Evolutionary conservation across 352 stramenopile species (phyloP), one percentile per base, ranked within the genome.

Genomic region (Globisporangium apiculatum): DNA sequence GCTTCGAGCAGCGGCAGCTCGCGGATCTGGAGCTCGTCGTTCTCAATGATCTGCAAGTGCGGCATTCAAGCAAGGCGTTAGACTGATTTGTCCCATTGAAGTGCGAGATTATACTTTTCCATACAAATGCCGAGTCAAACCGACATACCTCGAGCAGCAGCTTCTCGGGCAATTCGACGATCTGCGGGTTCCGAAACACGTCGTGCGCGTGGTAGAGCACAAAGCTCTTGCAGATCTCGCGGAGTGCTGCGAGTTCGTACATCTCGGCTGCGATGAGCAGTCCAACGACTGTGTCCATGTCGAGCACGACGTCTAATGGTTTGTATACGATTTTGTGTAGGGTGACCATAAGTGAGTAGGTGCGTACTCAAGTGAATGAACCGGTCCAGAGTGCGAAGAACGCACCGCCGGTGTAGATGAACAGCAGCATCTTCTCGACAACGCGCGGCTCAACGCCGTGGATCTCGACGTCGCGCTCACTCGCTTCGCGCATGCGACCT

Each of bases 11-110:
- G 64, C 17, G 78, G 69, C 17, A 89, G 65, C 53, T 95, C 83
- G 45, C 83, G 83, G 47, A 95, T 91, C 65, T 94, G 85, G 36
- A 93, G 60, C n/a, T 95, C 76, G 56, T 95, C 79, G 51, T 89
- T 65, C 45, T 86, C 75, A 37, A 93, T 77, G 37, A 94, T 71
- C 72, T 85, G 42, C 7, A 31, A 31, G 24, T 31, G 24, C 24
- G 24, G 0, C 24, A 31, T 31, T 3, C 24, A 31, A 31, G 24
- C 24, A 31, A 31, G 24, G 24, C 24, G 24, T 31, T 31, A 31
- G 24, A 31, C 24, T 31, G 24, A 1, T 31, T 31, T 31, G 24
- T 31, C 24, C 24, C 24, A 2, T 31, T 31, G 24, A 3, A 1
- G 24, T 31, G 24, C 24, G 24, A 1, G 24, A 31, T 31, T 31